Conservation (phyloP, 306 rosid species). For the Cucurbita moschata region DNA sequence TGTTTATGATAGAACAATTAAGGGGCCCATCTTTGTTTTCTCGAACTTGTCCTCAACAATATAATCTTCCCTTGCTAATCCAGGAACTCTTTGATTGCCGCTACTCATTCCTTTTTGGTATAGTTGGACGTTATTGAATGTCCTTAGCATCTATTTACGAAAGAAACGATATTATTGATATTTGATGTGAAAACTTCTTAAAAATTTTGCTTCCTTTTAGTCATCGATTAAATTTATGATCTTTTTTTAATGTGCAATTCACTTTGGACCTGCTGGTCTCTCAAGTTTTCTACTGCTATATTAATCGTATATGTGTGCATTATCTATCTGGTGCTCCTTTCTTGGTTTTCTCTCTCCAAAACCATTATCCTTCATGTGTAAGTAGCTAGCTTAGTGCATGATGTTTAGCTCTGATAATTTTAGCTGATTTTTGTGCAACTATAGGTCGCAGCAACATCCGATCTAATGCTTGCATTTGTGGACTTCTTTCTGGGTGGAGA, state of each 20-base stretch:
- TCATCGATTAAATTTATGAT: neutral
- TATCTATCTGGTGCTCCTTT: neutral
- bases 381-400: neutral
- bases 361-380: neutral
- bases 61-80: neutral
- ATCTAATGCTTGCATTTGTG: slow-evolving; percentile 82
- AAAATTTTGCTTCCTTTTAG: neutral
- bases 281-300: neutral
- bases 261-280: neutral
- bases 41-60: neutral
- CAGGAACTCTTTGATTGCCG: neutral
- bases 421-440: slow-evolving; percentile 12
- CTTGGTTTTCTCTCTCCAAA: neutral
- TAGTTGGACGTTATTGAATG: neutral
- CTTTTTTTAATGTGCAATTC: neutral
- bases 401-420: neutral
- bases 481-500: slow-evolving; percentile 99
- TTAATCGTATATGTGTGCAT: neutral
- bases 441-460: slow-evolving; percentile 92
- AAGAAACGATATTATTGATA: neutral
- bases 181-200: neutral
- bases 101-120: neutral
- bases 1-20: too few species aligned
- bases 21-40: too few species aligned
- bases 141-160: neutral